Evolutionary conservation across 2,329 filamentous ascomycete species (phyloP).

Genomic region (Plectosphaerella plurivora): DNA sequence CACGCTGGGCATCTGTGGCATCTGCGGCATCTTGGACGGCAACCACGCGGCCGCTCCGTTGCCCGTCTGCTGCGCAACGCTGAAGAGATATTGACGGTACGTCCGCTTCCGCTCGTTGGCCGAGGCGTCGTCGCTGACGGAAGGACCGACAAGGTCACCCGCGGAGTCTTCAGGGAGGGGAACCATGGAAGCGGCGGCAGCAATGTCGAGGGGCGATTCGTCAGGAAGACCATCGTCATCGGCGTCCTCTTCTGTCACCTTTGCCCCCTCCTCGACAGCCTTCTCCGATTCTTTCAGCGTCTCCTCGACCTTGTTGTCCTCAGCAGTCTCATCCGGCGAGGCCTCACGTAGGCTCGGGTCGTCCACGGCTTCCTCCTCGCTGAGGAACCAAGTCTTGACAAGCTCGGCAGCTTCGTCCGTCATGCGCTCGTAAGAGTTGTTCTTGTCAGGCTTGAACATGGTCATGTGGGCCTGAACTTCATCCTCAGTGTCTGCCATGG

Average conservation of each 20-base stretch:
- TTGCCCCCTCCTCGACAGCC: constrained; percentile 15
- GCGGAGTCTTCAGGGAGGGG: constrained; percentile 39
- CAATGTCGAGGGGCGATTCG: constrained; percentile 47
- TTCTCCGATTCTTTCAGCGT: constrained; percentile 22
- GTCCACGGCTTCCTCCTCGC: constrained; percentile 39
- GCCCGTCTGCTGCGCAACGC: constrained; percentile 43
- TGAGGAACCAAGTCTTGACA: constrained; percentile 52
- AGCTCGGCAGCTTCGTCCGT: constrained; percentile 52
- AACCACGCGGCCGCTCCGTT: constrained; percentile 40
- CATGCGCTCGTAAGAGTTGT: constrained; percentile 62
- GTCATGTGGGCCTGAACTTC: constrained; percentile 70
- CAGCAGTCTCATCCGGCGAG: constrained; percentile 27
- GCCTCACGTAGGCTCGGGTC: constrained; percentile 39
- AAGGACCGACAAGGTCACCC: constrained; percentile 22
- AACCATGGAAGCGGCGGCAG: constrained; percentile 45
- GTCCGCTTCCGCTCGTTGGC: constrained; percentile 27
- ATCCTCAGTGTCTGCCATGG: constrained; percentile 62
- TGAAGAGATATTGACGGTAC: constrained; percentile 46
- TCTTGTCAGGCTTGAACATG: constrained; percentile 59
- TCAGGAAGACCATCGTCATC: constrained; percentile 23
- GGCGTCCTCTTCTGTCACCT: constrained; percentile 13
- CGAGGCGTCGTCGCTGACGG: constrained; percentile 26
- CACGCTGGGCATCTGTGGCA: constrained; percentile 25
- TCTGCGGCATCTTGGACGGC: constrained; percentile 32
- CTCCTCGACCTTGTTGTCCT: constrained; percentile 23